Percentiles rank a stretch among this genome's conserved stretches.
phyloP scores from a whole-genome alignment of 331 rosid genomes.

The Acacia pycnantha region DNA sequence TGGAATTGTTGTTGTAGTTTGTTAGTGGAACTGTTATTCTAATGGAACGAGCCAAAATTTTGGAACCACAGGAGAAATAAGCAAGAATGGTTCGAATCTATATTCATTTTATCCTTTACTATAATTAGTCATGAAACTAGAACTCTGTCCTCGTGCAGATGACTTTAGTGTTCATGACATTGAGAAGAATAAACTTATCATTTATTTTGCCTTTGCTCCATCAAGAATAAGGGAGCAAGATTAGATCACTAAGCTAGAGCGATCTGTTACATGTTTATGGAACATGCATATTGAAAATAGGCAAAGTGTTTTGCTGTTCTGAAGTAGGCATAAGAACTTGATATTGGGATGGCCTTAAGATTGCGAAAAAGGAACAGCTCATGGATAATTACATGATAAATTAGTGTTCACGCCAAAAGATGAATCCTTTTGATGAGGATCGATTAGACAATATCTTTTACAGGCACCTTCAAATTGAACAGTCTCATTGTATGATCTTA shows the following conservation, averaged over 20 bases:
- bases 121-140: not conserved
- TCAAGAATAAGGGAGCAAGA: not conserved
- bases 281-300: not conserved
- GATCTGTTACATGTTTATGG: not conserved
- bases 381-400: not conserved
- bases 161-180: not conserved
- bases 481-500: not conserved
- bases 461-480: not conserved
- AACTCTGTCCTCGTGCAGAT: not conserved
- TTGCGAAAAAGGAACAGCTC: not conserved
- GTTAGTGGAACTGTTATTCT: not conserved
- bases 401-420: not conserved
- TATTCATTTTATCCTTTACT: not conserved
- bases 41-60: not conserved
- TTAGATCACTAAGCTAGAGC: not conserved
- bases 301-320: not conserved
- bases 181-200: not conserved
- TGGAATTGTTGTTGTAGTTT: not conserved
- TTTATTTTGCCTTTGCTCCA: not conserved
- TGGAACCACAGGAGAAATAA: not conserved
- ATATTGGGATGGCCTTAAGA: not conserved
- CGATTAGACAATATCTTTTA: not conserved
- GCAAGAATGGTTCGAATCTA: not conserved
- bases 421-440: not conserved
- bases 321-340: not conserved